Evolutionary conservation across 192 early-diverging fungal genomes (phyloP).

Genomic region (Piromyces sp.): DNA sequence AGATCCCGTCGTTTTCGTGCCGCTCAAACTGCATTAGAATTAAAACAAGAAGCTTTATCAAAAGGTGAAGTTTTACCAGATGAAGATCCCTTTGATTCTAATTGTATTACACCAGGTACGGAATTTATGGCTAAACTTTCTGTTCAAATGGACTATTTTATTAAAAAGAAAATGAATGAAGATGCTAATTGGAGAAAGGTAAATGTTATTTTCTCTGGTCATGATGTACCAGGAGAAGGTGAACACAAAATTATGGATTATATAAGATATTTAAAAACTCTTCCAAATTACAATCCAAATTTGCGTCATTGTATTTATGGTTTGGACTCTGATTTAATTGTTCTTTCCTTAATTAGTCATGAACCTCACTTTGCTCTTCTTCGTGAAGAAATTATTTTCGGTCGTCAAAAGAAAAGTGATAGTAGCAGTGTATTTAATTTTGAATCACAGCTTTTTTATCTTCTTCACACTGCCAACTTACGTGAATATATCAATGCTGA

Average conservation of each 20-base stretch:
- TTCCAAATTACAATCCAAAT: conserved; percentile 72
- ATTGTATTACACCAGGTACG: conserved; percentile 89
- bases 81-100: conserved; percentile 73
- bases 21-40: conserved; percentile 62
- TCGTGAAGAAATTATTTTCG: conserved; percentile 84
- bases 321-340: conserved; percentile 93
- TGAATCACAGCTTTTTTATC: conserved; percentile 38
- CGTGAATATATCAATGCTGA: conserved; percentile 86
- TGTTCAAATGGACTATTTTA: conserved; percentile 69
- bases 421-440: conserved; percentile 32
- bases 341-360: conserved; percentile 86
- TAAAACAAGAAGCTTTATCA: conserved; percentile 35
- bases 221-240: conserved; percentile 92
- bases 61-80: conserved; percentile 44
- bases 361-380: conserved; percentile 94
- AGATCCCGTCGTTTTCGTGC: conserved; percentile 89
- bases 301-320: conserved; percentile 91
- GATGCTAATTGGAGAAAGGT: conserved; percentile 78
- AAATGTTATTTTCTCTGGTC: conserved; percentile 82
- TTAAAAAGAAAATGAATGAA: conserved; percentile 67
- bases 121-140: conserved; percentile 85
- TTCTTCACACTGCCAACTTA: conserved; percentile 64
- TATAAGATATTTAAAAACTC: conserved; percentile 61
- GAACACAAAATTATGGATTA: conserved; percentile 99
- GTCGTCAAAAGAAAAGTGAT: conserved; percentile 40